These are phyloP conservation scores for Apiospora rasikravindrae DNA, from an alignment of 2,329 filamentous ascomycete species.

Conservation along the genomic window DNA sequence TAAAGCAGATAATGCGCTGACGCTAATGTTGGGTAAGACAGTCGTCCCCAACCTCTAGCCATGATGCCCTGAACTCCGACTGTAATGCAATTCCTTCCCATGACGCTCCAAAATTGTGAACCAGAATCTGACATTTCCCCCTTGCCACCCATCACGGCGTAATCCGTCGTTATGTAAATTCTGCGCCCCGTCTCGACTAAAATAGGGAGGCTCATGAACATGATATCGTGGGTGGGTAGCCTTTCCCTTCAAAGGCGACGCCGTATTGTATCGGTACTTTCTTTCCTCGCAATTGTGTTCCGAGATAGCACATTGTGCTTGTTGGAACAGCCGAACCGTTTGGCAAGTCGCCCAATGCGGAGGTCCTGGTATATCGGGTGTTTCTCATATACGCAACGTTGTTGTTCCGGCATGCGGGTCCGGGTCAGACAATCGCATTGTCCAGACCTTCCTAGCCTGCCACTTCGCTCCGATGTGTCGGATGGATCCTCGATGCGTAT, in stretches of 20 bases:
- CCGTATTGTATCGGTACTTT: neutral
- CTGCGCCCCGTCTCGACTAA: neutral
- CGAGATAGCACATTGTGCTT: neutral
- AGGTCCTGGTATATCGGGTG: neutral
- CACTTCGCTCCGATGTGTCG: neutral
- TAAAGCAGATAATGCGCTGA: neutral
- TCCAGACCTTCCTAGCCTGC: neutral
- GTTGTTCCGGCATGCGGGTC: neutral
- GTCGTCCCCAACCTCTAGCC: neutral
- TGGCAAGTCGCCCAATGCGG: neutral
- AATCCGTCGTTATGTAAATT: neutral
- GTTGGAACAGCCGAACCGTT: neutral
- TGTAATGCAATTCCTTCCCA: neutral
- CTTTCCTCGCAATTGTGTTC: neutral
- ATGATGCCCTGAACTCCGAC: neutral
- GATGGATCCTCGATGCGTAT: neutral
- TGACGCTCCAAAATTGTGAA: too few relatives aligned
- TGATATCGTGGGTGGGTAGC: neutral
- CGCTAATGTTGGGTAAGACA: neutral
- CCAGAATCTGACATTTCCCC: too few relatives aligned
- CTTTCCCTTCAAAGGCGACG: neutral
- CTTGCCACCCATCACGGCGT: neutral
- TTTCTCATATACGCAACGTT: neutral
- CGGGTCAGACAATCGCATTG: too few relatives aligned
- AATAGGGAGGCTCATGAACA: neutral